Percentiles rank a stretch among this genome's conserved stretches.
Evolutionary conservation across 495 filamentous ascomycete species (phyloP).

Genomic region (Neurospora cerealis): DNA sequence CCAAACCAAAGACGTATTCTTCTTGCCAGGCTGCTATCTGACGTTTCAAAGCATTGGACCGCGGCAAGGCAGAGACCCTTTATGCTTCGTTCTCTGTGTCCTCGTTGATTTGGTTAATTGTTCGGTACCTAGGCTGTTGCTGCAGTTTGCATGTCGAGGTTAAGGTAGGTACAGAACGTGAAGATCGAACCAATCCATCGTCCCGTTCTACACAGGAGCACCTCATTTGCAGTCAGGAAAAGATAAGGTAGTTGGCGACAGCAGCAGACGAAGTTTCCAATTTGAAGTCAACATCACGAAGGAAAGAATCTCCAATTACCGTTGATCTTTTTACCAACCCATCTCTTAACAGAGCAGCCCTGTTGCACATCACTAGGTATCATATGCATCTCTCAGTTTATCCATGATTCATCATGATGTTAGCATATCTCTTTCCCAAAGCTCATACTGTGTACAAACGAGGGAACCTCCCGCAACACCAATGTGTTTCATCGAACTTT

Average conservation of each 20-base stretch:
- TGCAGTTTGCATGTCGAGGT: not conserved
- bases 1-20: not conserved
- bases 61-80: not conserved
- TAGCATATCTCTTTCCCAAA: not conserved
- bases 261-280: not conserved
- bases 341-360: not conserved
- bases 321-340: not conserved
- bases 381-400: not conserved
- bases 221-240: not conserved
- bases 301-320: not conserved
- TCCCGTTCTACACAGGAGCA: not conserved
- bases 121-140: not conserved
- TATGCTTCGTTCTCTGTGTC: not conserved
- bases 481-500: not conserved
- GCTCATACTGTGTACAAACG: not conserved
- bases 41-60: not conserved
- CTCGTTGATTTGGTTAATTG: too few species aligned
- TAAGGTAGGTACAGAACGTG: not conserved
- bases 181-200: not conserved
- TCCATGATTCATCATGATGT: not conserved
- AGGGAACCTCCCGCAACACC: not conserved
- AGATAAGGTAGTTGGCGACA: not conserved
- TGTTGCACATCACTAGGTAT: not conserved
- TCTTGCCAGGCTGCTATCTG: not conserved
- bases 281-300: not conserved